phyloP scores from a whole-genome alignment of 1,284 basidiomycete species.

The Melanopsichium pennsylvanicum region DNA sequence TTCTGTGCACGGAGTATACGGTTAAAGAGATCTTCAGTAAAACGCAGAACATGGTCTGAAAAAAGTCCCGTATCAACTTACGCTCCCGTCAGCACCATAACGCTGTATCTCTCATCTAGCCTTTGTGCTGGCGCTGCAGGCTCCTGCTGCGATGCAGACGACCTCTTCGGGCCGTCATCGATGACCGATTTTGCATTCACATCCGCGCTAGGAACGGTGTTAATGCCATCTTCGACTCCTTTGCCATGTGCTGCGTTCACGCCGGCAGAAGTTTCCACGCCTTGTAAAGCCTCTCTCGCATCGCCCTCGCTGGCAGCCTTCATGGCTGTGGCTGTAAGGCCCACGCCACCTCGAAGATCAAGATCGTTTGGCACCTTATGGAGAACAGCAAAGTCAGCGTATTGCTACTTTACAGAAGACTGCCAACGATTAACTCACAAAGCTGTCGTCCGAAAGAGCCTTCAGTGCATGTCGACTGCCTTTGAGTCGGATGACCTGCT shows the following conservation, averaged over 20 bases:
- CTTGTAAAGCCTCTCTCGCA: not conserved
- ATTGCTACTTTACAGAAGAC: too few relatives aligned
- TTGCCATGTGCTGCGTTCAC: too few relatives aligned
- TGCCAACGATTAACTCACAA: slow-evolving; percentile 10
- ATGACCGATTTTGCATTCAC: too few relatives aligned
- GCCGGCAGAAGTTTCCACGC: too few relatives aligned
- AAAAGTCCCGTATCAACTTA: slow-evolving; percentile 13
- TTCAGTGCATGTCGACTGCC: slow-evolving; percentile 40
- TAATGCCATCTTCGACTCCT: too few relatives aligned
- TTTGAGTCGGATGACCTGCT: slow-evolving; percentile 25
- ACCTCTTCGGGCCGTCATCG: too few relatives aligned
- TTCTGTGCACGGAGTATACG: slow-evolving; percentile 4
- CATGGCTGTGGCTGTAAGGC: not conserved
- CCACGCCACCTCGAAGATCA: slow-evolving; percentile 26
- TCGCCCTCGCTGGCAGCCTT: not conserved
- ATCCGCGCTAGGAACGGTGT: too few relatives aligned
- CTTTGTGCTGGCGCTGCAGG: not conserved
- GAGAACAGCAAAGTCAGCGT: not conserved
- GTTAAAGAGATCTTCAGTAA: not conserved
- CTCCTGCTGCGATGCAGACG: not conserved
- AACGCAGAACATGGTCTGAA: not conserved
- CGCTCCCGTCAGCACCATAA: slow-evolving; percentile 47
- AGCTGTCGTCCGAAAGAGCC: slow-evolving; percentile 35
- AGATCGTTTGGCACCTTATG: slow-evolving; percentile 42
- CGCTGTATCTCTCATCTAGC: slow-evolving; percentile 7